A percentile compares a stretch with the other conserved stretches of the same genome.
These are phyloP conservation scores for Diaporthe vaccinii DNA, from an alignment of 2,329 filamentous ascomycete genomes.

Conservation along the genomic window DNA sequence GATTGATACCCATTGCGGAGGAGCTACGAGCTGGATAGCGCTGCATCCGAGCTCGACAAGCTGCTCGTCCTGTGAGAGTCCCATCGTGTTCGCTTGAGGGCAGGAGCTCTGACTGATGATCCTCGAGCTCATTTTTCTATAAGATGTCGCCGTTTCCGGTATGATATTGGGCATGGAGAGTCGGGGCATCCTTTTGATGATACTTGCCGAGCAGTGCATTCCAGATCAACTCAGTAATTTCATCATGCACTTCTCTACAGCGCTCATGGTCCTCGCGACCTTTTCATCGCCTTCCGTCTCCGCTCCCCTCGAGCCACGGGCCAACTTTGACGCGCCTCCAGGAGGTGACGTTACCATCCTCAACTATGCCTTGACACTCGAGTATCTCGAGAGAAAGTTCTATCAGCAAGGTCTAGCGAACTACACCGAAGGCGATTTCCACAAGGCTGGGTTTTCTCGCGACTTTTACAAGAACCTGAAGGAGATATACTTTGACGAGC, in stretches of 20 bases:
- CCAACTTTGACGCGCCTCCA: constrained; percentile 43
- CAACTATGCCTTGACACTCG: constrained; percentile 64
- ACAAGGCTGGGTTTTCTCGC: constrained; percentile 39
- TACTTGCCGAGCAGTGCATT: not conserved
- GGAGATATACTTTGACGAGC: constrained; percentile 69
- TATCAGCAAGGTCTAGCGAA: constrained; percentile 72
- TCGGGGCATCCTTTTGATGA: not conserved
- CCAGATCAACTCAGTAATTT: not conserved
- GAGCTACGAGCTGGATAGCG: not conserved
- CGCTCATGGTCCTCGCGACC: constrained; percentile 11
- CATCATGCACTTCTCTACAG: constrained; percentile 21
- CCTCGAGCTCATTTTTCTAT: not conserved
- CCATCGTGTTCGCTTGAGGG: not conserved
- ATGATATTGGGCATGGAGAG: not conserved
- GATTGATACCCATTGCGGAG: not conserved
- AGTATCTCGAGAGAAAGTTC: constrained; percentile 73
- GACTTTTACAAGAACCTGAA: constrained; percentile 70
- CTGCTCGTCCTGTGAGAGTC: not conserved
- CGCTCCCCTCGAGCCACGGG: constrained; percentile 6
- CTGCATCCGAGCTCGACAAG: not conserved
- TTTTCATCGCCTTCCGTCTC: constrained; percentile 1
- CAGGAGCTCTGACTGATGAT: not conserved
- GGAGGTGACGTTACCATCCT: constrained; percentile 53
- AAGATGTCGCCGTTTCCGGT: not conserved
- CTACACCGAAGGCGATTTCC: constrained; percentile 55